phyloP scores from a whole-genome alignment of 2,329 filamentous ascomycete species.

The Mycosphaerella sp. region DNA sequence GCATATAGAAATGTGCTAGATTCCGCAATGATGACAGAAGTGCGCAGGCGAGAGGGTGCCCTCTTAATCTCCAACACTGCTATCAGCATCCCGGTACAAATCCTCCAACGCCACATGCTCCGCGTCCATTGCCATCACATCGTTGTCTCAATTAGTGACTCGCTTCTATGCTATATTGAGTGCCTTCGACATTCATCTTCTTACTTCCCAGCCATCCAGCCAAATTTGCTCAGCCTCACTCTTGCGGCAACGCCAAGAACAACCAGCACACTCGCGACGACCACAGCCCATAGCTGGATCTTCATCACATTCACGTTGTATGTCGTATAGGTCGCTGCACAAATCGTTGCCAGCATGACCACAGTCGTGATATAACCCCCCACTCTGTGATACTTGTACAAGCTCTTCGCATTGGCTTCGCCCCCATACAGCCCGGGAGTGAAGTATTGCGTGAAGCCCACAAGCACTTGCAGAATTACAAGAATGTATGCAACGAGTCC shows the following conservation, averaged over 20 bases:
- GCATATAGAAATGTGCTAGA: no score
- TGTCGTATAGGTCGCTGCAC: constrained; percentile 67
- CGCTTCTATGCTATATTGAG: no score
- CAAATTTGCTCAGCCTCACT: constrained; percentile 76
- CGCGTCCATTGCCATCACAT: no score
- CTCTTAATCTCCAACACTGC: no score
- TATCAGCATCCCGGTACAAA: no score
- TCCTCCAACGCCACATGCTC: no score
- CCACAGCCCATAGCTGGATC: constrained; percentile 69
- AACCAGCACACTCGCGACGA: constrained; percentile 60
- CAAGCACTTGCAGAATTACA: constrained; percentile 63
- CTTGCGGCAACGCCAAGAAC: constrained; percentile 68
- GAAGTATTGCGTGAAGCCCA: constrained; percentile 80
- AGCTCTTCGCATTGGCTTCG: constrained; percentile 66
- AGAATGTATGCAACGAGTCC: constrained; percentile 69
- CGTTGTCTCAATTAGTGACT: no score
- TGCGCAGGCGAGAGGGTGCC: no score
- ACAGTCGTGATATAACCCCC: constrained; percentile 68
- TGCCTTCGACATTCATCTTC: background rate
- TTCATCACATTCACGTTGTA: constrained; percentile 63
- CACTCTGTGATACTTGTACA: constrained; percentile 86
- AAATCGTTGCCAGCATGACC: constrained; percentile 66
- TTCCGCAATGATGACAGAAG: no score
- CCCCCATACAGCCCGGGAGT: constrained; percentile 69
- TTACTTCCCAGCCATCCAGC: constrained; percentile 42